A percentile compares a stretch with the other conserved stretches of the same genome.
These are phyloP conservation scores for Bacidia rubella DNA, from an alignment of 495 filamentous ascomycete species.

Conservation along the genomic window DNA sequence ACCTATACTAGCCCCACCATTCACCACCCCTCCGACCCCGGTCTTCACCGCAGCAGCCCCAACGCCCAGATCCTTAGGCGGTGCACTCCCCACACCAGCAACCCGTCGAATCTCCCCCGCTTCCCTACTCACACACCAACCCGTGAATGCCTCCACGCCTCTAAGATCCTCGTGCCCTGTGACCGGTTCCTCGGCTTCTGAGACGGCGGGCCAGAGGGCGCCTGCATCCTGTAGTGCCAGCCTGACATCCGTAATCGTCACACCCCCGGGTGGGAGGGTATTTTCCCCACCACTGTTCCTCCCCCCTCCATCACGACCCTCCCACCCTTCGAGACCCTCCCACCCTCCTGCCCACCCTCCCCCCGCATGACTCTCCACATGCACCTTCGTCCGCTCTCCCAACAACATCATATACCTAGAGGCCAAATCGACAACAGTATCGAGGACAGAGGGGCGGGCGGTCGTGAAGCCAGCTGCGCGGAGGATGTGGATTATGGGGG, in stretches of 20 bases:
- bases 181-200: slow-evolving; percentile 44
- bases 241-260: slow-evolving; percentile 59
- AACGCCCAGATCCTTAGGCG: slow-evolving; percentile 23
- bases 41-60: not conserved
- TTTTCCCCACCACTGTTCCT: too few species aligned
- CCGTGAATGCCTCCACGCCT: slow-evolving; percentile 57
- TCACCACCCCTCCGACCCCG: not conserved
- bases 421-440: slow-evolving; percentile 62
- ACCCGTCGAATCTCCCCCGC: slow-evolving; percentile 63
- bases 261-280: not conserved
- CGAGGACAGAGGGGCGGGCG: slow-evolving; percentile 59
- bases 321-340: too few species aligned
- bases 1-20: not conserved
- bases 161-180: slow-evolving; percentile 54
- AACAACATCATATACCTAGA: slow-evolving; percentile 61
- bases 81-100: slow-evolving; percentile 34
- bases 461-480: slow-evolving; percentile 74
- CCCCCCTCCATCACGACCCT: too few species aligned
- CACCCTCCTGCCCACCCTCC: too few species aligned
- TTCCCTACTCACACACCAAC: slow-evolving; percentile 54
- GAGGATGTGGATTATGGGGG: slow-evolving; percentile 71
- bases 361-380: slow-evolving; percentile 32
- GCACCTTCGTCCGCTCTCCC: slow-evolving; percentile 44
- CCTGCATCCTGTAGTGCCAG: slow-evolving; percentile 69
- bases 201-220: slow-evolving; percentile 47